Evolutionary conservation across 306 rosid species (phyloP), one percentile per base, ranked within the genome.

Genomic region (Castanea mollissima): DNA sequence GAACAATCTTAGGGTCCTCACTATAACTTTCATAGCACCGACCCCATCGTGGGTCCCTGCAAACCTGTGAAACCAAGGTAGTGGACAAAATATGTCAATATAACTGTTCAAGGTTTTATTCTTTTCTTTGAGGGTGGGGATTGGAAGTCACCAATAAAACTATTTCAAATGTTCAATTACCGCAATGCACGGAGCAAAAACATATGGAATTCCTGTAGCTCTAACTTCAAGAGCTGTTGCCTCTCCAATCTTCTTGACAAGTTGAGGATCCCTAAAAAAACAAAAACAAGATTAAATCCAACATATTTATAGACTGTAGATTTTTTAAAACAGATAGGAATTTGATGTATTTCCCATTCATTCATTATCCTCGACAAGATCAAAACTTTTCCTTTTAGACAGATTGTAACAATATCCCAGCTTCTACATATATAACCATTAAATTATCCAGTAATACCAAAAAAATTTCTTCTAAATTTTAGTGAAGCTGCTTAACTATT

Each of bases 21-120:
- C 99, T 95, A 78, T 95, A 95, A 88, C 99, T 95, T 87, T 95
- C 99, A 1, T 91, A 95, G 90, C 99, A 95, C 73, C 99, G 87
- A 52, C 99, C 99, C 99, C 99, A 95, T 79, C 99, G 90, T n/a
- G 99, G 99, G 87, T 95, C 98, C 77, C 98, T 84, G 86, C 99
- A 95, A 20, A 95, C 99, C 99, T 92, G 83, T 49, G 21, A 86
- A 63, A 73, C 38, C 49, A 56, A 57, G 65, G 16, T 2, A 74
- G 65, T 5, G 63, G 41, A 49, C 52, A 54, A 64, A 62, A 80
- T 63, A 80, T 46, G 58, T 78, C 60, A 85, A 69, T 11, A 60
- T 0, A 69, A 32, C 19, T 58, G 21, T 59, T 54, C 25, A 55
- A 38, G 31, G 3, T 10, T 6, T 73, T n/a, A 13, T 71, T 49